Evolutionary conservation across 306 rosid genomes (phyloP), one percentile per base, ranked within the genome.

Genomic region (Vigna mungo): DNA sequence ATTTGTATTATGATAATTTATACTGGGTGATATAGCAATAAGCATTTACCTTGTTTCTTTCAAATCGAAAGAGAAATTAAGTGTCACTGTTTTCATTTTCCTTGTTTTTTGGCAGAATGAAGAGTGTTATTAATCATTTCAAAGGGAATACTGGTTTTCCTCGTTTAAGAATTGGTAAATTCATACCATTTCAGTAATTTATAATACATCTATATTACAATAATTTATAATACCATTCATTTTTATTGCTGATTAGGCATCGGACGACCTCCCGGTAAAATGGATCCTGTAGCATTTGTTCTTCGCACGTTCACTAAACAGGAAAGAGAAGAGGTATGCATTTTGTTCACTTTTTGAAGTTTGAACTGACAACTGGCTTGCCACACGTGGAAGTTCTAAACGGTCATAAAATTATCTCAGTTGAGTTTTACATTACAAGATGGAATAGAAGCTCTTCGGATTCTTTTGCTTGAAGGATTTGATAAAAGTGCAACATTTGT

Each of bases 381-480:
- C 3, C 14, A 16, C n/a, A 64, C 47, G 51, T 68, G 81, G 21
- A 62, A 67, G 58, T 65, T 78, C 53, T 84, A 37, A 74, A 51
- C 63, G 60, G 59, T 81, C 55, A 62, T 67, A 58, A 17, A 21
- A 67, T 58, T 56, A 58, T 32, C 25, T 87, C 97, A 94, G 98
- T 84, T 90, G 83, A 72, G 87, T 80, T 90, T 90, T 83, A 82
- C 97, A 47, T 75, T 94, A 81, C 95, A 89, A 82, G 70, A 84
- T 21, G 98, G 95, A 53, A 20, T 81, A 71, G 95, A 92, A 67
- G 93, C 96, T 0, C 77, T 92, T 55, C 88, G 95, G 79, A 90
- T 90, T 76, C 95, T 92, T 86, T 88, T 90, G 87, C 85, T 89
- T 13, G 89, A 92, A 83, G 97, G 97, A 41, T 85, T 92, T 65